Conservation (phyloP, 2,329 filamentous ascomycete species). For the Ophiocordyceps camponoti-leonardi region DNA sequence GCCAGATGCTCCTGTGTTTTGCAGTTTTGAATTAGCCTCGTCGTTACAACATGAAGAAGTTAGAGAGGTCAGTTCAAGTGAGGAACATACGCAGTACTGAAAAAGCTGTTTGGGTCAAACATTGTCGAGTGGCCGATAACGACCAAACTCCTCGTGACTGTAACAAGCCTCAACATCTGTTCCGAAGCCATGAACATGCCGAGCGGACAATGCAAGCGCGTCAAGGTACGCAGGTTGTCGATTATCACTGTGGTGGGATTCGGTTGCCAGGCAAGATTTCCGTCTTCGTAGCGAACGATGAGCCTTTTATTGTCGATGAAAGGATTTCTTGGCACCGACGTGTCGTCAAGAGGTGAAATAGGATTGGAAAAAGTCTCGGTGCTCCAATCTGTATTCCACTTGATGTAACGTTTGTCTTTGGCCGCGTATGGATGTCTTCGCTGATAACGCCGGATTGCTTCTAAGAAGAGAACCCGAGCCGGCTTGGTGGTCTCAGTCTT, state of each 20-base stretch:
- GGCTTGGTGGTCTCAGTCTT: not conserved
- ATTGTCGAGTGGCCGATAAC: not conserved
- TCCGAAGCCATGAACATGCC: not conserved
- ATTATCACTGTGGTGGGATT: constrained; percentile 6
- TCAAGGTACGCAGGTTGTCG: constrained; percentile 7
- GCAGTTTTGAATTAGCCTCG: not conserved
- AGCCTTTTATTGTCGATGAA: constrained; percentile 1
- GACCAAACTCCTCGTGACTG: constrained; percentile 4
- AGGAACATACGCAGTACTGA: constrained; percentile 2
- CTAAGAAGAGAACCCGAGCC: constrained; percentile 3
- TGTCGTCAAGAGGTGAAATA: not conserved
- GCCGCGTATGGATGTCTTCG: constrained; percentile 3
- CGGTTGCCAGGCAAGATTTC: constrained; percentile 12
- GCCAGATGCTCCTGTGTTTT: constrained; percentile 6
- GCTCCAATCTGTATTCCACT: constrained; percentile 5
- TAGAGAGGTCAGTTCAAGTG: not conserved
- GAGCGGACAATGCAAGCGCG: constrained; percentile 7
- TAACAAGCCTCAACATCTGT: constrained; percentile 1
- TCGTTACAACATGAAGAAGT: not conserved
- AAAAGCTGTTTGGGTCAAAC: too few relatives aligned
- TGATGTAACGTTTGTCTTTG: constrained; percentile 1
- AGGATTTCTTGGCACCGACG: not conserved
- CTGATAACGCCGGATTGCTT: constrained; percentile 3
- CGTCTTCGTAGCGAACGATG: constrained; percentile 6
- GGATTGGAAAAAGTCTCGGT: not conserved